phyloP scores from a whole-genome alignment of 805 yeast species.

The Candida ulmi region DNA sequence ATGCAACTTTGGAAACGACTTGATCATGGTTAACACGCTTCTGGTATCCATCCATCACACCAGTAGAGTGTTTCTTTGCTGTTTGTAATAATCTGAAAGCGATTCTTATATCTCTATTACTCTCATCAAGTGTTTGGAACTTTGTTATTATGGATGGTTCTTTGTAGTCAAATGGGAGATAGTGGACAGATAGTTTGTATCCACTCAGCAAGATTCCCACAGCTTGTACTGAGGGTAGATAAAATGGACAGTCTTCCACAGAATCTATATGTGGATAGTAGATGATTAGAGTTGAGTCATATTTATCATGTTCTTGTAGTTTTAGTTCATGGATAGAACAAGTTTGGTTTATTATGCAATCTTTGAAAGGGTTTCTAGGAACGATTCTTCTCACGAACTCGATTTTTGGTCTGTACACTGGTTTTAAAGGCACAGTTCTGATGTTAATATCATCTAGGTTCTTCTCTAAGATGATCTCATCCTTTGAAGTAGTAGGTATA shows the following conservation, averaged over 20 bases:
- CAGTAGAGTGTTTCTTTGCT: slow-evolving; percentile 75
- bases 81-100: slow-evolving; percentile 78
- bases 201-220: slow-evolving; percentile 59
- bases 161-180: slow-evolving; percentile 49
- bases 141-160: slow-evolving; percentile 22
- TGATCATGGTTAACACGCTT: slow-evolving; percentile 86
- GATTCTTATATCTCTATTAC: slow-evolving; percentile 70
- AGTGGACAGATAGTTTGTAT: slow-evolving; percentile 60
- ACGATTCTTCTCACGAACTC: slow-evolving; percentile 76
- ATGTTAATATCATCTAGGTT: slow-evolving; percentile 38
- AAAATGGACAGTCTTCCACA: slow-evolving; percentile 70
- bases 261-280: slow-evolving; percentile 71
- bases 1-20: slow-evolving; percentile 74
- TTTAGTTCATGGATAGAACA: slow-evolving; percentile 47
- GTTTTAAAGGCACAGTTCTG: slow-evolving; percentile 24
- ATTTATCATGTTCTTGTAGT: slow-evolving; percentile 12
- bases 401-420: slow-evolving; percentile 29
- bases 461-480: slow-evolving; percentile 22
- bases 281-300: slow-evolving; percentile 48
- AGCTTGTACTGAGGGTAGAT: slow-evolving; percentile 79
- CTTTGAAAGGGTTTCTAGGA: slow-evolving; percentile 90
- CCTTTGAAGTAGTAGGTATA: slow-evolving; percentile 20
- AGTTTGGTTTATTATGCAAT: slow-evolving; percentile 77
- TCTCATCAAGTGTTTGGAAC: slow-evolving; percentile 31
- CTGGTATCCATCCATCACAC: slow-evolving; percentile 78